Base-by-base conservation (phyloP, 2,329 filamentous ascomycete species). In the Ophiognomonia clavigignenti-juglandacearum region DNA sequence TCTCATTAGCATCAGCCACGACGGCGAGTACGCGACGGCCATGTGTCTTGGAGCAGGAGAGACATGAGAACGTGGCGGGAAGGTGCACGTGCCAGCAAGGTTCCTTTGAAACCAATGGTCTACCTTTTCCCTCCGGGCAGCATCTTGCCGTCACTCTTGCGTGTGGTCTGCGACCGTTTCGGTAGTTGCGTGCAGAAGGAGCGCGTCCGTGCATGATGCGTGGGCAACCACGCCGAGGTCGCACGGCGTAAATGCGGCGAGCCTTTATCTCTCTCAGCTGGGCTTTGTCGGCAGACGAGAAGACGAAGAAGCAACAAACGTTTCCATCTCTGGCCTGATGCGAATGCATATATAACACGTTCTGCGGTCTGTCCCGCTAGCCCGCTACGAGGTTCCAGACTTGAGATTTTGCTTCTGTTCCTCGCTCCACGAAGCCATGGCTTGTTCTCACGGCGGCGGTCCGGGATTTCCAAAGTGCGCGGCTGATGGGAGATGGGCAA, bases 1-100 rank as follows among this genome's bases (percentile, higher is more conserved):
- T 13, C 73, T 79, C 58, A 62, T 96, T 37, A 92, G 85, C 50
- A 95, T 96, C 57, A 93, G 86, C 58, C 91, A 96, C 62, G 91
- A 96, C 64, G 83, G 80, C 2, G 84, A 88, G 7, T 95, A 90
- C 66, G 89, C 89, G 9, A 83, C 77, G 18, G 86, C 85, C 6
- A 73, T 84, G 1, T 86, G 83, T 53, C 54, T 88, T 27, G 80
- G 77, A 34, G 16, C 36, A 43, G 44, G 26, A 20, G 32, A 36
- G 22, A 20, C n/a, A 20, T 40, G 24, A 35, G 37, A 11, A 18
- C 6, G 20, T 18, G 6, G 39, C 18, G 18, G 23, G 7, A 16
- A 11, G n/a, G n/a, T n/a, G n/a, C n/a, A n/a, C n/a, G n/a, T n/a
- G n/a, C n/a, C n/a, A n/a, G n/a, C n/a, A n/a, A n/a, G n/a, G n/a